These are phyloP conservation scores for Cynanchum wilfordii DNA, from an alignment of 257 asterid genomes.

Conservation along the genomic window DNA sequence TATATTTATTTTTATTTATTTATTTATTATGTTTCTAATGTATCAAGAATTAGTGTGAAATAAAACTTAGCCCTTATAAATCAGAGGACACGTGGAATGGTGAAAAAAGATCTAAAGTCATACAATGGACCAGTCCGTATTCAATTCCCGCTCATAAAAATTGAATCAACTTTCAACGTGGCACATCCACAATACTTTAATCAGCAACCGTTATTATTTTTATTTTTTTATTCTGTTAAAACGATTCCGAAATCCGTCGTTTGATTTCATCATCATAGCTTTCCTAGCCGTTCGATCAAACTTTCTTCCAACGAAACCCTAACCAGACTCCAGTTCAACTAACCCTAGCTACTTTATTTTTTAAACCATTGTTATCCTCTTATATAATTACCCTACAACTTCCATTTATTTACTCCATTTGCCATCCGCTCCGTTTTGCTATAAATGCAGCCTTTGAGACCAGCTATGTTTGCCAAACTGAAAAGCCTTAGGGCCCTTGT, in stretches of 20 bases:
- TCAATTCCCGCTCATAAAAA: neutral
- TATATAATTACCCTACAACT: constrained; percentile 16
- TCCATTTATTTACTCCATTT: constrained; percentile 17
- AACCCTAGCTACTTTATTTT: neutral
- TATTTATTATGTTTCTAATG: too few species aligned
- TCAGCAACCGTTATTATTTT: neutral
- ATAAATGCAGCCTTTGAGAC: constrained; percentile 53
- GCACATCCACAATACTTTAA: neutral
- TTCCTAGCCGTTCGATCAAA: constrained; percentile 30
- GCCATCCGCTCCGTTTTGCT: constrained; percentile 33
- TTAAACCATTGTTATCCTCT: neutral
- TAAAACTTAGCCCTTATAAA: too few species aligned
- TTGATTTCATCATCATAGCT: neutral
- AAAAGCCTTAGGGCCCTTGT: constrained; percentile 58
- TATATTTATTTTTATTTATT: too few species aligned
- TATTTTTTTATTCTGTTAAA: neutral
- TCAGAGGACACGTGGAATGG: neutral
- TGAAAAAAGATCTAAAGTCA: neutral
- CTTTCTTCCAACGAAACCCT: neutral
- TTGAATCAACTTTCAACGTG: neutral
- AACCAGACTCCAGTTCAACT: constrained; percentile 1
- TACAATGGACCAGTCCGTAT: neutral
- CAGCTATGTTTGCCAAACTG: constrained; percentile 78
- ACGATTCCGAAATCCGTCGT: constrained; percentile 11
- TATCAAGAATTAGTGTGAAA: too few species aligned